Conservation (phyloP, 257 asterid species). For the Solanum acaule region DNA sequence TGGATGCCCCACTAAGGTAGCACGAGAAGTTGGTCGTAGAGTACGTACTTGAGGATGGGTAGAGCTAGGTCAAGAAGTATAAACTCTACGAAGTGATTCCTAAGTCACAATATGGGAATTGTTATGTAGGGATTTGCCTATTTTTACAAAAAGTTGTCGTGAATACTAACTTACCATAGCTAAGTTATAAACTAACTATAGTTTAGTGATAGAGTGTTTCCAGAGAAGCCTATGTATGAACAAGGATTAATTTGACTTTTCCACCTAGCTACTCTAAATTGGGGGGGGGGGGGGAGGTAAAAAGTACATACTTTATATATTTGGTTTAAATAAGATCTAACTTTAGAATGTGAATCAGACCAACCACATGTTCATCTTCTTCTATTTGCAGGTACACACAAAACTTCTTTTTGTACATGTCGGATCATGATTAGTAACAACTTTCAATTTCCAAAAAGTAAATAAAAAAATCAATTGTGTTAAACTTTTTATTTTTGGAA, state of each 20-base stretch:
- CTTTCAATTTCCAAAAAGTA: too few relatives aligned
- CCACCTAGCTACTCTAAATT: too few relatives aligned
- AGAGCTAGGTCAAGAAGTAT: background rate
- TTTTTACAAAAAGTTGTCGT: background rate
- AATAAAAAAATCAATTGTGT: too few relatives aligned
- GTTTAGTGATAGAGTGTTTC: background rate
- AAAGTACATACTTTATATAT: background rate
- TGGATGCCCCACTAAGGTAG: too few relatives aligned
- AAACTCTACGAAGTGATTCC: too few relatives aligned
- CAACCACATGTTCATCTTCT: background rate
- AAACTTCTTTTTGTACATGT: too few relatives aligned
- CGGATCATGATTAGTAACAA: background rate
- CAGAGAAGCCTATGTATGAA: background rate
- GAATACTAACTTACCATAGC: background rate
- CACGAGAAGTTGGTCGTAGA: background rate
- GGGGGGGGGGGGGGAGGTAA: too few relatives aligned
- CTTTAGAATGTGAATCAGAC: background rate
- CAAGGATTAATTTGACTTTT: too few relatives aligned
- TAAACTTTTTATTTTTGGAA: background rate
- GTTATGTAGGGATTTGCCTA: background rate
- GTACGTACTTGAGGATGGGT: background rate
- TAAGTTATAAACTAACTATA: background rate
- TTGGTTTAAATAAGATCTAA: background rate
- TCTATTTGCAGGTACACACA: background rate
- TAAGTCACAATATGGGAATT: background rate